Percentiles rank a stretch among this genome's conserved stretches.
phyloP scores from a whole-genome alignment of 208 protist species.

The Leptomonas seymouri region DNA sequence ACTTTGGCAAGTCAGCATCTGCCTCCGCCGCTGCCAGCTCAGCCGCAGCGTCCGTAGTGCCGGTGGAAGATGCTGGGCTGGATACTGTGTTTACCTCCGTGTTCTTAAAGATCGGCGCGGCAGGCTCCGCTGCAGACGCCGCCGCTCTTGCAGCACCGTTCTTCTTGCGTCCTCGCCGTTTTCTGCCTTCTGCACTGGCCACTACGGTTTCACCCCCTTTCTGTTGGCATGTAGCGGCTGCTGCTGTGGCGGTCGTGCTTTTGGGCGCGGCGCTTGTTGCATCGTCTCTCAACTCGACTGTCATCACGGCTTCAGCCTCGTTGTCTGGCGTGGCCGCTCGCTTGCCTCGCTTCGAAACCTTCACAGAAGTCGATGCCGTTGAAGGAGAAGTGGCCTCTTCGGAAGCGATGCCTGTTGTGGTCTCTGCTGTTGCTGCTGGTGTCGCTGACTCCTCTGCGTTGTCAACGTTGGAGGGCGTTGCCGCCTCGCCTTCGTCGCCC shows the following conservation, averaged over 20 bases:
- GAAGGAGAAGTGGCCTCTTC: too few relatives aligned
- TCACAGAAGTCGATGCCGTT: not conserved
- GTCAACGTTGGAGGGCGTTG: not conserved
- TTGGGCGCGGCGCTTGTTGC: not conserved
- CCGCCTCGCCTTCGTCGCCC: not conserved
- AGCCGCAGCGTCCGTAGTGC: not conserved
- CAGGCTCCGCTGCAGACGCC: not conserved
- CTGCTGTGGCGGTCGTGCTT: not conserved
- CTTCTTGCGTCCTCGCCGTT: slow-evolving; percentile 6
- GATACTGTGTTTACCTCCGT: not conserved
- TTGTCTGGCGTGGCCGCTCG: not conserved
- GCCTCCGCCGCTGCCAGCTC: not conserved
- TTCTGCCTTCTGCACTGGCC: not conserved
- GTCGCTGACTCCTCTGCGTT: too few relatives aligned
- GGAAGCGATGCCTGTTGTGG: not conserved
- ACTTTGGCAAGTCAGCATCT: not conserved
- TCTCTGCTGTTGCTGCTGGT: not conserved
- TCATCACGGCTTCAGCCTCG: not conserved
- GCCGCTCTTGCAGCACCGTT: not conserved
- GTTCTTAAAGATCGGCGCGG: not conserved
- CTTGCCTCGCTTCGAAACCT: not conserved
- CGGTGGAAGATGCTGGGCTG: not conserved
- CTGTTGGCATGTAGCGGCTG: not conserved
- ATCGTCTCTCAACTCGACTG: not conserved
- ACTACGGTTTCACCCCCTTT: not conserved